A percentile compares a stretch with the other conserved stretches of the same genome.
Conservation (phyloP, 192 early-diverging fungal species). For the Rhizophagus clarus region DNA sequence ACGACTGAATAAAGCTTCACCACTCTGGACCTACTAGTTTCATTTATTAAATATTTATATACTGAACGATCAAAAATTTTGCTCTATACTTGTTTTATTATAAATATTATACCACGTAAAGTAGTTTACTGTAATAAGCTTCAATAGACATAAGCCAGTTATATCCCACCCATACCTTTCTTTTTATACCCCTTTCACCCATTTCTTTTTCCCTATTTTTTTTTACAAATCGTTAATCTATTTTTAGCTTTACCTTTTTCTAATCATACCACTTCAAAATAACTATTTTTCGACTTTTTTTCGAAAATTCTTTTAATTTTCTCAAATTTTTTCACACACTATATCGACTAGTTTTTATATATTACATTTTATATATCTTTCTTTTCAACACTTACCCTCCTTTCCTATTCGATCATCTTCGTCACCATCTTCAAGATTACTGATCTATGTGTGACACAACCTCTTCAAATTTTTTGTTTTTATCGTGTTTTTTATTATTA, state of each 20-base stretch:
- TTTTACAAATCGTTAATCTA: not conserved
- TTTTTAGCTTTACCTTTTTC: not conserved
- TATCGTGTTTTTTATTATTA: not conserved
- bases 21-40: not conserved
- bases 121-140: not conserved
- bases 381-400: not conserved
- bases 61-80: not conserved
- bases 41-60: not conserved
- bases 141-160: slow-evolving; percentile 11
- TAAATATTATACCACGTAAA: not conserved
- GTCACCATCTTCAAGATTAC: slow-evolving; percentile 8
- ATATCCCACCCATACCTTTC: not conserved
- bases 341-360: not conserved
- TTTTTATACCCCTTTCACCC: not conserved
- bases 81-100: not conserved
- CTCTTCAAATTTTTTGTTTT: not conserved
- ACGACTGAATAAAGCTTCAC: not conserved
- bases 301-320: not conserved
- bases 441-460: not conserved
- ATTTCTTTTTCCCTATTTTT: not conserved
- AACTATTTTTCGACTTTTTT: not conserved
- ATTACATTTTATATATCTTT: not conserved
- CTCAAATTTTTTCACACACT: not conserved
- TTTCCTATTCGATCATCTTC: slow-evolving; percentile 5
- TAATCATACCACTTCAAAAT: not conserved